phyloP scores from a whole-genome alignment of 192 early-diverging fungal genomes.

The Diversispora eburnea region DNA sequence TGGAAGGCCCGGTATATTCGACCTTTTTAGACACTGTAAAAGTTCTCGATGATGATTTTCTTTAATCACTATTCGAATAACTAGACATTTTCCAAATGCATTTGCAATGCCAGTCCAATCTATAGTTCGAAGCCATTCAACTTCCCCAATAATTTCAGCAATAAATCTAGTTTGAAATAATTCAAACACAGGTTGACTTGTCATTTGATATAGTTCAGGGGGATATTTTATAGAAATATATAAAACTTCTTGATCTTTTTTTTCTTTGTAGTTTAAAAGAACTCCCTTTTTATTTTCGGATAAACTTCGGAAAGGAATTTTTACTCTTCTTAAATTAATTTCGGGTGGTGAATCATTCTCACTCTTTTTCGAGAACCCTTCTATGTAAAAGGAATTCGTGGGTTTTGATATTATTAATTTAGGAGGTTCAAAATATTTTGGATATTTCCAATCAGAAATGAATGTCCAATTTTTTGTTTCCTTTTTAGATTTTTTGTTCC shows the following conservation, averaged over 20 bases:
- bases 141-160: not conserved
- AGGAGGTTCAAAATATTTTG: not conserved
- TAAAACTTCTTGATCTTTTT: not conserved
- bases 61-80: not conserved
- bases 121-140: not conserved
- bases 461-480: not conserved
- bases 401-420: not conserved
- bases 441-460: not conserved
- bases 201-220: not conserved
- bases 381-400: not conserved
- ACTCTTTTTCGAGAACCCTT: not conserved
- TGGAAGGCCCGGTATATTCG: not conserved
- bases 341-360: not conserved
- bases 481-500: not conserved
- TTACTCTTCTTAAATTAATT: not conserved
- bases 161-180: no score
- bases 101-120: slow-evolving; percentile 15
- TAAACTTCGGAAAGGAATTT: not conserved
- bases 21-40: not conserved
- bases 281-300: no score
- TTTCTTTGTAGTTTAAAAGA: no score
- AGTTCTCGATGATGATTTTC: not conserved
- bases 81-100: slow-evolving; percentile 18
- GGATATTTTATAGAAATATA: slow-evolving; percentile 11
- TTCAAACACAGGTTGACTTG: not conserved